Percentiles rank a stretch among this genome's conserved stretches.
These are phyloP conservation scores for Metschnikowia lachancei DNA, from an alignment of 805 yeast species.

Conservation along the genomic window DNA sequence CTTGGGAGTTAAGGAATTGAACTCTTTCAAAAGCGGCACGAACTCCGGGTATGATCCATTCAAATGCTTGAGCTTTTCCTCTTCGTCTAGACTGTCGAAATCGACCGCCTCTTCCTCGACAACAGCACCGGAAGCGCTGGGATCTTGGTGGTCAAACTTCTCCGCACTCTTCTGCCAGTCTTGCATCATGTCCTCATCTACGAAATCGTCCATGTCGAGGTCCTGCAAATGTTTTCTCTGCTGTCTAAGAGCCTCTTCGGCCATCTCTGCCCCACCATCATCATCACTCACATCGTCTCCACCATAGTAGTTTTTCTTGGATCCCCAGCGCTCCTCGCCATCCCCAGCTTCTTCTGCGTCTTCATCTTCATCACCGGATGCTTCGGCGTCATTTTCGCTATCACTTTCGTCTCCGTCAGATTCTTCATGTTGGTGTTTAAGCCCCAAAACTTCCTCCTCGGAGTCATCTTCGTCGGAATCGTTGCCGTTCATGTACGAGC, in stretches of 20 bases:
- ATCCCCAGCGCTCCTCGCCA: conserved; percentile 45
- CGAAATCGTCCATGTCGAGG: conserved; percentile 56
- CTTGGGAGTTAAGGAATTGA: conserved; percentile 40
- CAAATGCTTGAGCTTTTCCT: conserved; percentile 53
- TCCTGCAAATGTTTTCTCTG: conserved; percentile 75
- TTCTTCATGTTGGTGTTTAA: conserved; percentile 17
- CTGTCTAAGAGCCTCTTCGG: conserved; percentile 82
- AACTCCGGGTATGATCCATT: conserved; percentile 78
- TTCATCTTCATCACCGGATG: conserved; percentile 34
- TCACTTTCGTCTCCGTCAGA: conserved; percentile 31
- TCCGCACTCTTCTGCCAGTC: conserved; percentile 71
- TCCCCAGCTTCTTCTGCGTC: conserved; percentile 45
- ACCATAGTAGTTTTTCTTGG: conserved; percentile 51
- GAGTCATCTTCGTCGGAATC: conserved; percentile 41
- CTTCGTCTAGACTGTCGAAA: conserved; percentile 41
- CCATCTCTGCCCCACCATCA: conserved; percentile 75
- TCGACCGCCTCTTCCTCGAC: conserved; percentile 18
- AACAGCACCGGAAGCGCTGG: conserved; percentile 13
- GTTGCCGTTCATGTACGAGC: conserved; percentile 33
- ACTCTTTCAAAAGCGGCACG: conserved; percentile 68
- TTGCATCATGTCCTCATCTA: conserved; percentile 72
- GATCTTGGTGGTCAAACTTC: conserved; percentile 37
- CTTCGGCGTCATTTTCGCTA: conserved; percentile 44
- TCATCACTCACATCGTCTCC: conserved; percentile 64
- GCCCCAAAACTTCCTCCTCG: conserved; percentile 57